Conservation (phyloP, 345 rosid genomes). For the Sisymbrium irio region DNA sequence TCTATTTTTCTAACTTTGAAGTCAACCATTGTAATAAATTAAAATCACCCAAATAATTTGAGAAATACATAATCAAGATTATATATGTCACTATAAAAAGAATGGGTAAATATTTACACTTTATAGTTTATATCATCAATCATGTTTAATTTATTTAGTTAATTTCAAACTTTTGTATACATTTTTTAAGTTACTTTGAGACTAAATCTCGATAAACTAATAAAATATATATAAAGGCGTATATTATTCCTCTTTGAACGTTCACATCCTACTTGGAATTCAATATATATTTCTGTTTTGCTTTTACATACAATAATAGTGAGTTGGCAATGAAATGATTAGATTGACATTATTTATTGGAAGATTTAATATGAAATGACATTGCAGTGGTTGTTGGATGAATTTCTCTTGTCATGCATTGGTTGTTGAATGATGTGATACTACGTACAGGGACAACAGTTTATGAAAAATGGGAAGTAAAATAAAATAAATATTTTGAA, state of each 20-base stretch:
- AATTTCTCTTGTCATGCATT: constrained; percentile 11
- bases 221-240: background rate
- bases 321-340: constrained; percentile 15
- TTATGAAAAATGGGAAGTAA: background rate
- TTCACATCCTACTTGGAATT: background rate
- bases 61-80: background rate
- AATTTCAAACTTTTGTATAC: background rate
- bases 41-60: no score
- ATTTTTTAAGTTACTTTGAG: background rate
- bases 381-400: constrained; percentile 34
- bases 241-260: background rate
- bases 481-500: constrained; percentile 2
- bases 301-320: background rate
- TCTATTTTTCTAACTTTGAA: no score
- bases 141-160: background rate
- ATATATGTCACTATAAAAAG: no score
- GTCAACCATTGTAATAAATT: no score
- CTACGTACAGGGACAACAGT: constrained; percentile 11
- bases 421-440: constrained; percentile 34
- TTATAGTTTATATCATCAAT: background rate
- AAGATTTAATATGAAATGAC: constrained; percentile 32
- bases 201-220: background rate
- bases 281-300: background rate
- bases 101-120: no score
- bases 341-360: background rate